Evolutionary conservation across 106 monocot genomes (phyloP).

Genomic region (Dioscorea alata): DNA sequence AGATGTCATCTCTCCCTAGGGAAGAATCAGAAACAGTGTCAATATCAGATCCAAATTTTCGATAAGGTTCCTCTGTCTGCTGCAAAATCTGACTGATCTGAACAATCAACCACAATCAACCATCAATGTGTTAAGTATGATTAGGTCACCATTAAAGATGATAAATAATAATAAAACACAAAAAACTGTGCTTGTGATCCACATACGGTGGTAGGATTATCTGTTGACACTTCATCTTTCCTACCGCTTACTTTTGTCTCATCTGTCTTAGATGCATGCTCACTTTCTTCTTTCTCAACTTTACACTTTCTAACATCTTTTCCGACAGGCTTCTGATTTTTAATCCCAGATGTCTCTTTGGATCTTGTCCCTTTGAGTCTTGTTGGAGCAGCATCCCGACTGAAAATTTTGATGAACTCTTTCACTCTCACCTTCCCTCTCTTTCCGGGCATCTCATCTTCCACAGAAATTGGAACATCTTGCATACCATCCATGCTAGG

Average conservation of each 20-base stretch:
- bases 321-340: conserved; percentile 18
- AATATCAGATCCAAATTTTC: conserved; percentile 8
- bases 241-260: conserved; percentile 14
- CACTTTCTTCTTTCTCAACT: conserved; percentile 16
- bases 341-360: conserved; percentile 19
- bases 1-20: conserved; percentile 19
- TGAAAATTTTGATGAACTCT: conserved; percentile 86
- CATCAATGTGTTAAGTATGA: neutral
- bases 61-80: conserved; percentile 15
- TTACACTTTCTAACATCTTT: conserved; percentile 25
- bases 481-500: conserved; percentile 12
- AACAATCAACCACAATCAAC: conserved; percentile 21
- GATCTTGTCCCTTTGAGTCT: conserved; percentile 27
- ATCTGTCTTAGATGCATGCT: conserved; percentile 10
- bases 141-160: neutral
- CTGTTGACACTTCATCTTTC: conserved; percentile 4
- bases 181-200: neutral
- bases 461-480: conserved; percentile 16
- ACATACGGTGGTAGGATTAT: conserved; percentile 25
- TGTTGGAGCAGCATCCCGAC: conserved; percentile 34
- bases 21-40: conserved; percentile 16
- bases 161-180: neutral
- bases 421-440: conserved; percentile 75
- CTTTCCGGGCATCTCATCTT: conserved; percentile 36
- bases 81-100: conserved; percentile 31